Base-by-base conservation (phyloP, 192 early-diverging fungal genomes). In the Coemansia sp. region DNA sequence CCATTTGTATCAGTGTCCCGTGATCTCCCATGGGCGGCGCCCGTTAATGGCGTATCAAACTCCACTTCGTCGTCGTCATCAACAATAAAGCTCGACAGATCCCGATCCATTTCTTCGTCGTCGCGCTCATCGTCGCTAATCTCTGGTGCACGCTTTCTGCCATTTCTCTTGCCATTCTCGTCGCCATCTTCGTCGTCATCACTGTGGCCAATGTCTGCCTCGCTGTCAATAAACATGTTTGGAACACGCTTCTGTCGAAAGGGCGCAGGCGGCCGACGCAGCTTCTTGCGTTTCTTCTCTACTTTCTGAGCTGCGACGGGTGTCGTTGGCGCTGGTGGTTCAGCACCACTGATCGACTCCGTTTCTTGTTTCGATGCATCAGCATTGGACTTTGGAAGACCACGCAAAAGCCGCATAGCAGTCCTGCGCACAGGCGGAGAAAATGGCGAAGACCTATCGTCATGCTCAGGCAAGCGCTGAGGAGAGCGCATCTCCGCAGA, bases 1-100 rank as follows among this genome's bases (percentile, higher is more conserved):
- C 51, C 33, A 22, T 55, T 59, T 17, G 33, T 17, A 33, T 31
- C 25, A 16, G 2, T 34, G 4, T 58, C 62, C 4, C 17, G 31
- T 0, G 28, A 45, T 48, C 58, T 42, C 10, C 67, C 60, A 17
- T 31, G 56, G 8, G 42, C 17, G 2, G 11, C 45, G 4, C 34
- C 49, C 0, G 71, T 22, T 2, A 34, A 67, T 16, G 52, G 52
- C 30, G 74, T 68, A n/a, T 72, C 71, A 64, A 68, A 77, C 33
- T 82, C 74, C 3, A 82, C 62, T 29, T 82, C 55, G 51, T 77
- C 72, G 20, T 77, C 66, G 20, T 82, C 72, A 4, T 82, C 72
- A 4, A 77, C 75, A 62, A 82, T 68, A 72, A 76, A 82, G 71
- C 74, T 72, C n/a, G 80, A 76, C 59, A 77, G 57, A 17, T 77